A percentile compares a stretch with the other conserved stretches of the same genome.
phyloP scores from a whole-genome alignment of 352 stramenopile genomes.

The Paralagenidium karlingii region DNA sequence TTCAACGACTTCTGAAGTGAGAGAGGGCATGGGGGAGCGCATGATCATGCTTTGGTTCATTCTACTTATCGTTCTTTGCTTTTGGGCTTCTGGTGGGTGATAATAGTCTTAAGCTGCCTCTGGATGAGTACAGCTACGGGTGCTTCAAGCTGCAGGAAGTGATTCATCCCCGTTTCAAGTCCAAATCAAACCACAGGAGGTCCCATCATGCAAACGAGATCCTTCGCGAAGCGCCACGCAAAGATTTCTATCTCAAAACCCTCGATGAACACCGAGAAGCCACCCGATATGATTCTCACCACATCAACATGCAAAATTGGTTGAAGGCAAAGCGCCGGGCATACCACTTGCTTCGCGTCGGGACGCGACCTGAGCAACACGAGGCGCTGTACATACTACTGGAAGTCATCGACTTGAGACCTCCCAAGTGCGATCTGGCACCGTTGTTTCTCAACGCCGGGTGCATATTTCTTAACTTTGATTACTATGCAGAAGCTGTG shows the following conservation, averaged over 20 bases:
- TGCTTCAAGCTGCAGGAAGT: slow-evolving; percentile 1
- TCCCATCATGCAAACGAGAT: slow-evolving; percentile 4
- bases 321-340: slow-evolving; percentile 12
- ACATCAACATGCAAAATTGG: slow-evolving; percentile 30
- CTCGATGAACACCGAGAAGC: slow-evolving; percentile 37
- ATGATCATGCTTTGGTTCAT: neutral
- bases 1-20: slow-evolving; percentile 10
- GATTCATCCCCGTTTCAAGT: neutral
- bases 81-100: slow-evolving; percentile 5
- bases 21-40: too few relatives aligned
- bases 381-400: slow-evolving; percentile 45
- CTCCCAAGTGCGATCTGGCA: slow-evolving; percentile 13
- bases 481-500: slow-evolving; percentile 31
- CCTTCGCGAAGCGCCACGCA: slow-evolving; percentile 1
- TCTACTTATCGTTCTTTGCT: neutral
- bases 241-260: slow-evolving; percentile 26
- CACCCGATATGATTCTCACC: slow-evolving; percentile 34
- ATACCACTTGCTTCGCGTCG: slow-evolving; percentile 11
- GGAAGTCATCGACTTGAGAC: slow-evolving; percentile 31
- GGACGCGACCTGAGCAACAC: slow-evolving; percentile 16
- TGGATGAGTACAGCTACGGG: slow-evolving; percentile 5
- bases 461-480: slow-evolving; percentile 37
- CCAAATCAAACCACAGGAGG: slow-evolving; percentile 6
- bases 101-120: too few relatives aligned
- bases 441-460: slow-evolving; percentile 32